A percentile compares a stretch with the other conserved stretches of the same genome.
Evolutionary conservation across 257 asterid genomes (phyloP).

Genomic region (Solanum microdontum): DNA sequence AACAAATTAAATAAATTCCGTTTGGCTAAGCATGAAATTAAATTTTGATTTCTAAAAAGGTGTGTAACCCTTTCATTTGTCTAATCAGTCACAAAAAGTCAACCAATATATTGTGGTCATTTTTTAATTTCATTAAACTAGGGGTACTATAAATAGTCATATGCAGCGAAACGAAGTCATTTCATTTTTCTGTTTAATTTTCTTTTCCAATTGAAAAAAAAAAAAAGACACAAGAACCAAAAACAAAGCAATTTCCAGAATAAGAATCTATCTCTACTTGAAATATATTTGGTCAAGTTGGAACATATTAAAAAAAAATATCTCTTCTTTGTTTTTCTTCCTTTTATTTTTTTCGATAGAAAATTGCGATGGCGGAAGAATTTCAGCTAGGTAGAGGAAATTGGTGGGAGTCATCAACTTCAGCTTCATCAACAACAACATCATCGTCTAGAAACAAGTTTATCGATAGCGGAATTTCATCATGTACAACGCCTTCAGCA

Average conservation of each 20-base stretch:
- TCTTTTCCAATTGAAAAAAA: background rate
- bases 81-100: slow-evolving; percentile 52
- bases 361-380: slow-evolving; percentile 52
- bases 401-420: slow-evolving; percentile 64
- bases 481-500: slow-evolving; percentile 17
- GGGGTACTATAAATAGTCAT: slow-evolving; percentile 42
- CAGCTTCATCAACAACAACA: slow-evolving; percentile 3
- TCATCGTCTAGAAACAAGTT: slow-evolving; percentile 35
- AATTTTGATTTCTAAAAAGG: slow-evolving; percentile 36
- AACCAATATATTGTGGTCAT: slow-evolving; percentile 43
- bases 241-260: background rate
- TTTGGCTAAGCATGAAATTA: slow-evolving; percentile 25
- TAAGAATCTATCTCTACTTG: background rate
- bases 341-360: background rate
- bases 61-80: slow-evolving; percentile 25
- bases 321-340: background rate
- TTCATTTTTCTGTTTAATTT: slow-evolving; percentile 19
- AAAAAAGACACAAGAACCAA: background rate
- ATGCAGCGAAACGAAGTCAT: slow-evolving; percentile 36
- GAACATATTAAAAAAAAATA: background rate
- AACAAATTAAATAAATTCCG: background rate
- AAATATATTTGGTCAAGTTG: background rate
- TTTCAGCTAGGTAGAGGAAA: slow-evolving; percentile 61
- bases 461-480: slow-evolving; percentile 11
- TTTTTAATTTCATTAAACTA: slow-evolving; percentile 2